Base-by-base conservation (phyloP, 192 early-diverging fungal genomes). In the Coemansia sp. region DNA sequence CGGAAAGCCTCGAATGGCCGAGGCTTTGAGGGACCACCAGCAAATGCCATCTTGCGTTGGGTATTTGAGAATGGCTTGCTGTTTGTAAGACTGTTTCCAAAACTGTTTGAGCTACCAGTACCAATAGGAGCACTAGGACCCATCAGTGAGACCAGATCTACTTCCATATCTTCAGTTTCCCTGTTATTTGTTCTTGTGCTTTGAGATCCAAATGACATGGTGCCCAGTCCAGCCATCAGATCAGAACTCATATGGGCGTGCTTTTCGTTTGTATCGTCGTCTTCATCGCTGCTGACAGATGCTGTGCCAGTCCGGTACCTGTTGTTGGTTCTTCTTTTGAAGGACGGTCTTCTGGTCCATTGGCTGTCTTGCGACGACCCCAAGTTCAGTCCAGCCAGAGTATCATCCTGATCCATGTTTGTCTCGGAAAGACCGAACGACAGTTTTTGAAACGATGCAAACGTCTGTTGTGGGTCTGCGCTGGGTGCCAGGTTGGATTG, bases 351-450 rank as follows among this genome's bases (percentile, higher is more conserved):
- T 28, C 7, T 33, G 28, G 30, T 29, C 33, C 34, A 31, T 36
- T 51, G 64, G 45, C 56, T 48, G 17, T 45, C 32, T 45, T 16
- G 42, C 42, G 14, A 45, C 3, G 42, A 45, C 4, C 3, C 14
- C 10, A 12, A 16, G 42, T 16, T 45, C 42, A 45, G 14, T 12
- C 42, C 42, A 45, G 42, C 42, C 42, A 45, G 17, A 0, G 42
- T 56, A 61, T 80, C 78, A 51, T 80, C 67, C 31, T 80, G 78
- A 52, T 80, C 78, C 48, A 59, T 60, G 33, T 80, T 80, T 16
- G 60, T n/a, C 28, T 74, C 72, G 1, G 78, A 80, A 33, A 63
- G 51, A 12, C 69, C 67, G 68, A 80, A 75, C 40, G 78, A 75
- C 56, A 80, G 60, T 14, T 63, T 49, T 32, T 60, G 28, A 22